Conservation (phyloP, 164 flowering plant genomes). For the Piper betle region DNA sequence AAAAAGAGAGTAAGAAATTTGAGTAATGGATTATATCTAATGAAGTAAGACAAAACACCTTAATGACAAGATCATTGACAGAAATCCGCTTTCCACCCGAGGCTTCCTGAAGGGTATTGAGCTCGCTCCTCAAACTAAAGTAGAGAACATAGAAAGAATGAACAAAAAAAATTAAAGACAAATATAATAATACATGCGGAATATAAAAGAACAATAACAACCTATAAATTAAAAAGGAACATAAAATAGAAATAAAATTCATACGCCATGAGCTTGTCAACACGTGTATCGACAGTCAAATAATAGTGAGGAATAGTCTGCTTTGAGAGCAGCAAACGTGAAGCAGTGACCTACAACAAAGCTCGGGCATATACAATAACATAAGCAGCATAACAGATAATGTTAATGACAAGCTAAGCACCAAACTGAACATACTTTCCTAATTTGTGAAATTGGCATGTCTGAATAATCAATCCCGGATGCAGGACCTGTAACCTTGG, state of each 20-base stretch:
- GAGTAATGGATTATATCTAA: too few relatives aligned
- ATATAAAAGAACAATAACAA: background rate
- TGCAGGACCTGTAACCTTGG: slow-evolving; percentile 26
- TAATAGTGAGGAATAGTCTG: slow-evolving; percentile 98
- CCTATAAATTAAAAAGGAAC: background rate
- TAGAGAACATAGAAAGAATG: background rate
- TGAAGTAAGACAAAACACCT: slow-evolving; percentile 32
- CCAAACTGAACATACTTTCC: slow-evolving; percentile 47
- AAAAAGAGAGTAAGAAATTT: too few relatives aligned
- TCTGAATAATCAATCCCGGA: slow-evolving; percentile 51
- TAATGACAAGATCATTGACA: slow-evolving; percentile 86
- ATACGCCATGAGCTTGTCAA: slow-evolving; percentile 88
- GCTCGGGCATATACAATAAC: background rate
- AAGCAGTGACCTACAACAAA: slow-evolving; percentile 66
- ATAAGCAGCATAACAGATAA: background rate
- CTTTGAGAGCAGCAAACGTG: slow-evolving; percentile 76
- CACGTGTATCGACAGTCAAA: slow-evolving; percentile 76
- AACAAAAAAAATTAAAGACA: background rate
- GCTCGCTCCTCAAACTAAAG: slow-evolving; percentile 58
- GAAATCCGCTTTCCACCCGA: slow-evolving; percentile 86
- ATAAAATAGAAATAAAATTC: slow-evolving; percentile 11
- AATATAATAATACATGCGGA: background rate
- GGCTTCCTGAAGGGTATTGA: slow-evolving; percentile 80
- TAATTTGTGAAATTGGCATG: slow-evolving; percentile 76
- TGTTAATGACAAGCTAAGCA: background rate